Conservation (phyloP, 352 stramenopile species). For the Phytophthora cajani region DNA sequence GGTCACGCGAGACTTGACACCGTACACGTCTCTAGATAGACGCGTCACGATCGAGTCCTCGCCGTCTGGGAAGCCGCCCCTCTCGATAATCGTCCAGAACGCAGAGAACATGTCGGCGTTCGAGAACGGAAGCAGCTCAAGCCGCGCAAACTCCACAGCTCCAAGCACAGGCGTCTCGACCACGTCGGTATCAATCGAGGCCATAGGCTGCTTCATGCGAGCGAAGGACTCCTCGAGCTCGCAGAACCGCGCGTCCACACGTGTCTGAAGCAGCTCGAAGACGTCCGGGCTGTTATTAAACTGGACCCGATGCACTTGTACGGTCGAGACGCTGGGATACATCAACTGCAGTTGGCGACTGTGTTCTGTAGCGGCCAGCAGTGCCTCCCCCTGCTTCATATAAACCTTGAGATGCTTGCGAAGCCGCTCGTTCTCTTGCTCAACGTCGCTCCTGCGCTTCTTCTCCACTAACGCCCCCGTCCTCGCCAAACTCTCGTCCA, state of each 20-base stretch:
- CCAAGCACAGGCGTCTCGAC: neutral
- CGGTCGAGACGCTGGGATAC: no score
- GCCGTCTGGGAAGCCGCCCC: slow-evolving; percentile 11
- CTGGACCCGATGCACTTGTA: no score
- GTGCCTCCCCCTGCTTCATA: neutral
- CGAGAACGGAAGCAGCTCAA: slow-evolving; percentile 20
- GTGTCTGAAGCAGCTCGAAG: slow-evolving; percentile 23
- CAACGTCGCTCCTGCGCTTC: neutral
- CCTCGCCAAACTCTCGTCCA: no score
- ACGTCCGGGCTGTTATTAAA: neutral
- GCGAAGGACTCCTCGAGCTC: slow-evolving; percentile 8
- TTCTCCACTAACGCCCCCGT: neutral
- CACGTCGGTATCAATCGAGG: slow-evolving; percentile 3
- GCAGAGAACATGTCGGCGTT: neutral
- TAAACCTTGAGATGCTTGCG: neutral
- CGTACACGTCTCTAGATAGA: slow-evolving; percentile 13
- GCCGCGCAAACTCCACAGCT: slow-evolving; percentile 9
- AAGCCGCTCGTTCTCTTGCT: neutral
- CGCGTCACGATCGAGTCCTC: slow-evolving; percentile 5
- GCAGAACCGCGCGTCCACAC: slow-evolving; percentile 13
- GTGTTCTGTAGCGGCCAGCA: neutral
- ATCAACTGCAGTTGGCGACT: no score
- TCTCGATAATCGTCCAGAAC: slow-evolving; percentile 17
- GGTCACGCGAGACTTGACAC: slow-evolving; percentile 4
- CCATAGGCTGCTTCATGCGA: slow-evolving; percentile 8